Base-by-base conservation (phyloP, 1,284 basidiomycete genomes). In the Moesziomyces parantarcticus region DNA sequence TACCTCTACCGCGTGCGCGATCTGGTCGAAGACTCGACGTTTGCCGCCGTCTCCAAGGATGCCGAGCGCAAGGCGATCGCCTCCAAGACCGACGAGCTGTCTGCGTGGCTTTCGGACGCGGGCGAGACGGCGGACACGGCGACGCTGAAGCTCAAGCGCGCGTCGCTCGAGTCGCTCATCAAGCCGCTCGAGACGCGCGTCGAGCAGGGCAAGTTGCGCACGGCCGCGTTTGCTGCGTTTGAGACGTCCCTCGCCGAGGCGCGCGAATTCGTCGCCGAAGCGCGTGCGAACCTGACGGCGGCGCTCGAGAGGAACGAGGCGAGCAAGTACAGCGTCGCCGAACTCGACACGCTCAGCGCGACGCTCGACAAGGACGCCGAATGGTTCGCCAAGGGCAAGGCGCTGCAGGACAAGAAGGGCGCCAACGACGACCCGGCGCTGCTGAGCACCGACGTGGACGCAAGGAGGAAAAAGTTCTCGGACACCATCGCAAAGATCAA, bases 1-100 rank as follows among this genome's bases (percentile, higher is more conserved):
- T 96, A 95, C 84, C 85, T 98, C 20, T 99, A 99, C 86, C 89
- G 90, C 58, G 86, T 97, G 34, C 90, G 93, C 22, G 94, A 95
- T 81, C 87, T 94, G 23, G 86, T 98, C 10, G 88, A 90, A 25
- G 89, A 90, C 40, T 70, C 82, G 85, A 1, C 54, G 5, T 18
- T 92, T 94, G 85, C 89, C 89, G 83, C 90, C 90, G 80, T 95
- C 90, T 82, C 93, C 91, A 43, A 91, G 89, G 67, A 87, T 11
- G 80, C 84, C 10, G 97, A 99, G 85, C 87, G 92, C 56, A 85
- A 87, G 53, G 85, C 85, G 20, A 88, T 99, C 57, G 82, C 86
- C 7, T 86, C 88, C 54, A 89, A 89, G 79, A 86, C 93, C 5
- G 88, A 90, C 21, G 89, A 91, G 56, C 89, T 91, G 0, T 89